Evolutionary conservation across 2,329 filamentous ascomycete species (phyloP).

Genomic region (Fusarium nisikadoi): DNA sequence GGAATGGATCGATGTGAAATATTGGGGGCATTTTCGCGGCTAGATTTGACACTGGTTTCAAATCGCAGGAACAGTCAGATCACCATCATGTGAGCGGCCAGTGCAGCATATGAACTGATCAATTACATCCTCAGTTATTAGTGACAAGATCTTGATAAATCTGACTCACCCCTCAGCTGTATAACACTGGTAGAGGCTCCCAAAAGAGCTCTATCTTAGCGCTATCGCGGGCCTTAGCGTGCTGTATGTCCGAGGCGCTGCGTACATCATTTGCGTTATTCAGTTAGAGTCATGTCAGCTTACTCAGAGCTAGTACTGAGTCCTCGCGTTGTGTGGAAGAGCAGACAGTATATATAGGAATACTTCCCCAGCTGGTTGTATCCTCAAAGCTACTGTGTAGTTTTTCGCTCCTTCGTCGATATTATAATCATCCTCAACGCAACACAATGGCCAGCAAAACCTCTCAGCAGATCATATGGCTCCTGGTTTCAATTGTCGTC

Average conservation of each 20-base stretch:
- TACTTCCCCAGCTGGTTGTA: background rate
- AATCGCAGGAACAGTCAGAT: background rate
- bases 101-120: background rate
- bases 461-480: background rate
- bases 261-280: background rate
- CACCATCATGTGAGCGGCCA: background rate
- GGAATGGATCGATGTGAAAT: background rate
- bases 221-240: accelerated
- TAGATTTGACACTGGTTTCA: background rate
- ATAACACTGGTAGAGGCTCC: conserved; percentile 54
- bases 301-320: background rate
- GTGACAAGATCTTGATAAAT: conserved; percentile 46
- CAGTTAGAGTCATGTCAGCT: background rate
- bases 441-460: background rate
- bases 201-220: background rate
- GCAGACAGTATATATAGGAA: background rate
- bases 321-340: no score
- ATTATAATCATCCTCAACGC: accelerated
- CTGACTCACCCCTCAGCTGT: conserved; percentile 52
- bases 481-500: background rate
- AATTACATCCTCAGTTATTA: background rate
- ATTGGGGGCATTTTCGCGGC: background rate
- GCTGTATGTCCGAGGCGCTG: no score
- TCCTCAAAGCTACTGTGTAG: accelerated
- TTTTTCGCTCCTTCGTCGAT: accelerated